Base-by-base conservation (phyloP, 768 basidiomycete genomes). In the Pulveroboletus sp. region DNA sequence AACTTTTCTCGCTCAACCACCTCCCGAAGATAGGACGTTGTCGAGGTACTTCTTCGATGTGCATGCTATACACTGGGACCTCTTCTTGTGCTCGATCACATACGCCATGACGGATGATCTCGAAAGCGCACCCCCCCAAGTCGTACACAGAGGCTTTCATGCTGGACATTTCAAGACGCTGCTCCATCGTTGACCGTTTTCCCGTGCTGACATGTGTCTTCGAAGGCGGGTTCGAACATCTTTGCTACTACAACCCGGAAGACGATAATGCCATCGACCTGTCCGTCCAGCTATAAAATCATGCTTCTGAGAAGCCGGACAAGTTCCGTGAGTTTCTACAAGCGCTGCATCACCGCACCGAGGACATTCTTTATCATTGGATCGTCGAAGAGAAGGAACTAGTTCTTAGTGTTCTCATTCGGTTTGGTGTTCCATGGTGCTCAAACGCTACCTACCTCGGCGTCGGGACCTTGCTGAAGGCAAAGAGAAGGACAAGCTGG, bases 181-280 rank as follows among this genome's bases (percentile, higher is more conserved):
- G 58, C 46, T 52, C 44, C 37, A 53, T 66, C 47, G n/a, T 65
- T 27, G 59, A 59, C 3, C 55, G 54, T 14, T 62, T 57, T 40
- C 63, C 61, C 48, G 61, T 66, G 64, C 39, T 65, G 39, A 58
- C 55, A 6, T 65, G 64, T n/a, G n/a, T n/a, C n/a, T n/a, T n/a
- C n/a, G n/a, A n/a, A n/a, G n/a, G n/a, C n/a, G n/a, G n/a, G n/a
- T n/a, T n/a, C n/a, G n/a, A n/a, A n/a, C n/a, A 65, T 37, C 59
- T 66, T 49, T 48, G 50, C 4, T 43, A 64, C 36, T 66, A 64
- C 38, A 51, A 50, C 15, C 49, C 55, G n/a, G 63, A 65, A 40
- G 64, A 66, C 36, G 59, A 66, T 6, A 55, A 56, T 21, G 63
- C 50, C 26, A 60, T 64, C 44, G 51, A 65, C 21, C 39, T 64